Conservation (phyloP, 2,329 filamentous ascomycete species). For the Chaetomium globosum region DNA sequence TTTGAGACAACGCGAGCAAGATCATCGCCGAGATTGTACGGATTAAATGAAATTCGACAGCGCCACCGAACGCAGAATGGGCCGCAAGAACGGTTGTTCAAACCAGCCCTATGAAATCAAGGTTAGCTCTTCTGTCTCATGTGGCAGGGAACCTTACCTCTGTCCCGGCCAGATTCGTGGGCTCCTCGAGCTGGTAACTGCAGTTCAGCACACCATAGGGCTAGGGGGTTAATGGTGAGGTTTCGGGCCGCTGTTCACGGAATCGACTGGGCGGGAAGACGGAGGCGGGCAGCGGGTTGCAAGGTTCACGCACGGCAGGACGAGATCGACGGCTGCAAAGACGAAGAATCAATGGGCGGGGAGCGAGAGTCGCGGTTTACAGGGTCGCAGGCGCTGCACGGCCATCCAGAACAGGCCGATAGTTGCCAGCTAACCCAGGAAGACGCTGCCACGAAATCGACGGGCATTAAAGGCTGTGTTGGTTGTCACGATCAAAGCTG, state of each 20-base stretch:
- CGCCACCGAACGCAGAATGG: not conserved
- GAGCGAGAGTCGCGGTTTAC: slow-evolving; percentile 26
- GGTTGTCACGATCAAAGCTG: slow-evolving; percentile 28
- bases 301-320: slow-evolving; percentile 24
- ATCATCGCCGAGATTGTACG: not conserved
- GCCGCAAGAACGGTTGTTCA: not conserved
- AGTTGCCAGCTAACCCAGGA: slow-evolving; percentile 22
- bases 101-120: slow-evolving; percentile 11
- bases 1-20: not conserved
- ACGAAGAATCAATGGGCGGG: slow-evolving; percentile 13
- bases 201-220: not conserved
- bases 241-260: slow-evolving; percentile 3
- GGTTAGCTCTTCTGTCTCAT: slow-evolving; percentile 12
- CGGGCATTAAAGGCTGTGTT: slow-evolving; percentile 15
- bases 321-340: slow-evolving; percentile 20
- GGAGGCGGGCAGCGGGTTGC: slow-evolving; percentile 19
- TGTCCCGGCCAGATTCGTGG: not conserved
- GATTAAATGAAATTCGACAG: not conserved
- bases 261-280: not conserved
- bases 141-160: slow-evolving; percentile 14
- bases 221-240: not conserved
- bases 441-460: slow-evolving; percentile 23
- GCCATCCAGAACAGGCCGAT: slow-evolving; percentile 22
- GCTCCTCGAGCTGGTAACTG: not conserved
- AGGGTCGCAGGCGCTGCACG: slow-evolving; percentile 11